These are phyloP conservation scores for Besnoitia besnoiti DNA, from an alignment of 169 alveolate species.

Conservation along the genomic window DNA sequence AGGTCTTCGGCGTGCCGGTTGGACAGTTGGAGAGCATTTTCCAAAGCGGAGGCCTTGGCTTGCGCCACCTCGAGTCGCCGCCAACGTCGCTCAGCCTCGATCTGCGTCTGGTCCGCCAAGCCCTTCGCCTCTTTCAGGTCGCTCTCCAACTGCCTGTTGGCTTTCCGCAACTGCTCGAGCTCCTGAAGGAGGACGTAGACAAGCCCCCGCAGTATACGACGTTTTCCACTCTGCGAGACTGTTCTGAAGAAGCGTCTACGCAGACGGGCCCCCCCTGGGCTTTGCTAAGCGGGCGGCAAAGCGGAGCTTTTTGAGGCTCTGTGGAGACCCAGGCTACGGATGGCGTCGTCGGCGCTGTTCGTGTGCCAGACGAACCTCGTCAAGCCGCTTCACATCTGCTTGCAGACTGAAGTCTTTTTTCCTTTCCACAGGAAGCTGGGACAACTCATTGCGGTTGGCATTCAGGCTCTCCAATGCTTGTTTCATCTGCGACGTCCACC, in stretches of 20 bases:
- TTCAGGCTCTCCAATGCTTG: not conserved
- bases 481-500: not conserved
- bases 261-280: too few relatives aligned
- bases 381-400: not conserved
- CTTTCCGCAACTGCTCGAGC: not conserved
- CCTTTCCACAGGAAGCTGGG: not conserved
- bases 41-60: not conserved
- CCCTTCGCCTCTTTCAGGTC: not conserved
- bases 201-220: too few relatives aligned
- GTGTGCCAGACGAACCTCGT: not conserved
- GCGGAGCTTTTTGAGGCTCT: too few relatives aligned
- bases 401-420: not conserved
- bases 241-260: too few relatives aligned
- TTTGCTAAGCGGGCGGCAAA: too few relatives aligned
- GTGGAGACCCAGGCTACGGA: too few relatives aligned
- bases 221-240: too few relatives aligned
- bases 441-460: not conserved
- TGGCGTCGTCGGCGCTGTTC: too few relatives aligned
- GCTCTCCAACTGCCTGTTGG: not conserved
- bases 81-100: not conserved
- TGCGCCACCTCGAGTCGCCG: not conserved
- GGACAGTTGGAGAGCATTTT: constrained; percentile 17
- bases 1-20: not conserved
- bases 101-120: not conserved
- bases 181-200: too few relatives aligned